Base-by-base conservation (phyloP, 148 eudicot species). In the Diospyros lotus region DNA sequence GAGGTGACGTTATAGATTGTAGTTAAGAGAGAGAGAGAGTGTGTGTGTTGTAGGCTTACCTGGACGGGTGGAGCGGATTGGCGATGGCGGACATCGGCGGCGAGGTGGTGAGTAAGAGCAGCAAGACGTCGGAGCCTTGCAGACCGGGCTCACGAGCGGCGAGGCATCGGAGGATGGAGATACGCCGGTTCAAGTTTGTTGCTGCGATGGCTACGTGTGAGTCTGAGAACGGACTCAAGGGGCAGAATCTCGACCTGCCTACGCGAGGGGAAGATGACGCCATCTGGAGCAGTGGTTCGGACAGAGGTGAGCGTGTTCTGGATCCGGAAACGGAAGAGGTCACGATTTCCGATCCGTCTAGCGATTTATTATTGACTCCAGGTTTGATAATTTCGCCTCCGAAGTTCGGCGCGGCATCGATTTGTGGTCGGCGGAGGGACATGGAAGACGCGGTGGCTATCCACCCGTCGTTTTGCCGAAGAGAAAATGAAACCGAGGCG, bases 371-470 rank as follows among this genome's bases (percentile, higher is more conserved):
- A 17, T 59, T 2, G 55, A 51, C 38, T 13, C 66, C 6, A n/a
- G 42, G 11, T 70, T 48, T 50, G 0, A 4, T 17, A 3, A 11
- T 41, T 12, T 1, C 48, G 73, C 14, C 51, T 15, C 92, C 96
- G 28, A 92, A 76, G 73, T 90, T 81, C 65, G 97, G 97, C 2
- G 54, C 78, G 3, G 83, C 97, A 2, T 90, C 94, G 45, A 86
- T 90, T 46, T 88, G 97, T 44, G 97, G 97, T 10, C 56, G 93
- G 69, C 68, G 94, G 43, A 77, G 92, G 15, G 90, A 92, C 41
- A 92, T 92, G 97, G 97, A 92, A 17, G 97, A 92, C 13, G 88
- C 89, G 15, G 93, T 92, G 12, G 85, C 97, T 11, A 74, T 87
- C 41, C 89, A 84, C 69, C 93, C 94, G 9, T 90, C 85, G 39